phyloP scores from a whole-genome alignment of 257 asterid genomes.

The Datura wrightii region DNA sequence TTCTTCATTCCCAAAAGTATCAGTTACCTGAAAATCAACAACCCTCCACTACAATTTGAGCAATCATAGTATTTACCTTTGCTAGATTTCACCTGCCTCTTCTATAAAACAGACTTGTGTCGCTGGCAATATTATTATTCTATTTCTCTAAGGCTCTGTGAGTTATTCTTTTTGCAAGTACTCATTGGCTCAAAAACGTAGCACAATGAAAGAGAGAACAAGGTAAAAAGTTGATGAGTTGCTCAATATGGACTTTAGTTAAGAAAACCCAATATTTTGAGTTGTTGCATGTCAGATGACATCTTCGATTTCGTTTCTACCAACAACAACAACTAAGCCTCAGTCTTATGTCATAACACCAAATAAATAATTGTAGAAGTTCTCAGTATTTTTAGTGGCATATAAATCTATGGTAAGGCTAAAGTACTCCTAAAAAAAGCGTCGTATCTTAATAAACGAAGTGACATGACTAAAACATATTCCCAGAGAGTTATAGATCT shows the following conservation, averaged over 20 bases:
- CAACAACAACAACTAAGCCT: background rate
- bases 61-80: background rate
- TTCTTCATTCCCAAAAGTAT: background rate
- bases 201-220: background rate
- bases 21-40: background rate
- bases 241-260: background rate
- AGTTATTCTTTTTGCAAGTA: background rate
- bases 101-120: background rate
- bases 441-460: too few species aligned
- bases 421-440: too few species aligned
- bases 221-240: background rate
- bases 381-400: too few species aligned
- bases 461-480: too few species aligned
- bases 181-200: background rate
- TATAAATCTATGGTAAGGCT: too few species aligned
- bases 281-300: background rate
- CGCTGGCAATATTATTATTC: background rate
- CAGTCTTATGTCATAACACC: background rate
- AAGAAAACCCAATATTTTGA: background rate
- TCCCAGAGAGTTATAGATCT: too few species aligned
- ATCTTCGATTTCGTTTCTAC: background rate
- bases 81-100: background rate
- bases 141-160: background rate
- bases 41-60: background rate
- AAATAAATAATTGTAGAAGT: too few species aligned